A percentile compares a stretch with the other conserved stretches of the same genome.
These are phyloP conservation scores for Vitis hybrid DNA, from an alignment of 177 flowering plant genomes.

Conservation along the genomic window DNA sequence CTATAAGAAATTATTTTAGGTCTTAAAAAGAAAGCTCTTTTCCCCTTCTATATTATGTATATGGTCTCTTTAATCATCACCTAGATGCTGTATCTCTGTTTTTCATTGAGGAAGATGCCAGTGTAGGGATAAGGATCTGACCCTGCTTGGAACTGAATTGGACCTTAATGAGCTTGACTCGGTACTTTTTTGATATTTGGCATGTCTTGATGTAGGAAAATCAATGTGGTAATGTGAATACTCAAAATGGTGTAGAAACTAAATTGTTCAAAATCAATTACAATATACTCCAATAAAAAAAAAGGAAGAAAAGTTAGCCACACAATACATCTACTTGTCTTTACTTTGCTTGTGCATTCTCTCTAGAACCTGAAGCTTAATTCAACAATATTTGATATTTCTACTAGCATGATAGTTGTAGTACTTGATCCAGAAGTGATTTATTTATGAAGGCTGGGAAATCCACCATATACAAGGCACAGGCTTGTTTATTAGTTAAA, in stretches of 20 bases:
- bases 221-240: conserved; percentile 3
- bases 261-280: not conserved
- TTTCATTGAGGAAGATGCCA: not conserved
- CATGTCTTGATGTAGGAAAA: not conserved
- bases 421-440: no score
- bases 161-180: not conserved
- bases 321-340: no score
- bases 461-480: no score
- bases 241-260: not conserved
- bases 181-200: not conserved
- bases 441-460: no score
- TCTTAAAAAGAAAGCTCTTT: not conserved
- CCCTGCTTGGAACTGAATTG: not conserved
- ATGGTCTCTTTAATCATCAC: not conserved
- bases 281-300: no score
- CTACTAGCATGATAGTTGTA: no score
- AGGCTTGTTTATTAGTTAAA: no score
- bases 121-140: not conserved
- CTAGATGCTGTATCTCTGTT: not conserved
- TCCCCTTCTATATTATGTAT: not conserved
- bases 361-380: no score
- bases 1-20: not conserved
- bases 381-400: no score
- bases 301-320: no score
- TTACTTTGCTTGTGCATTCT: no score